Conservation (phyloP, 129 eudicot species). For the Daucus carota region DNA sequence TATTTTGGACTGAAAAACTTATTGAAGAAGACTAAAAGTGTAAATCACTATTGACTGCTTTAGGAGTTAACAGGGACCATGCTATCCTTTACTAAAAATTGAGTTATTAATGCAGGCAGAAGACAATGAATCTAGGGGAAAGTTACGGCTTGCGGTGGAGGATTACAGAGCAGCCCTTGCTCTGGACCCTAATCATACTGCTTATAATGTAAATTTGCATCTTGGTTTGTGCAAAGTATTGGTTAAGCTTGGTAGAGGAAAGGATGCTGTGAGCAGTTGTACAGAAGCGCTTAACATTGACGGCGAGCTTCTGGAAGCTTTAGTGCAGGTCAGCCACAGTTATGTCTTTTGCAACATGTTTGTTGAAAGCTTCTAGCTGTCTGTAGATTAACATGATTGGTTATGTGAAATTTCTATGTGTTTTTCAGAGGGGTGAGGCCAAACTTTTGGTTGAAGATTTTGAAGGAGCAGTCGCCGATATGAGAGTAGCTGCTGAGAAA, state of each 20-base stretch:
- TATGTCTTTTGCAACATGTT: neutral
- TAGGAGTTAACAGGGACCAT: neutral
- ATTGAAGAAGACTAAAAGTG: slow-evolving; percentile 84
- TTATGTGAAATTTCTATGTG: neutral
- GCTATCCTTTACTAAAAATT: neutral
- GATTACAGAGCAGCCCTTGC: slow-evolving; percentile 76
- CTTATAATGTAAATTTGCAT: slow-evolving; percentile 78
- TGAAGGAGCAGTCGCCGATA: slow-evolving; percentile 95
- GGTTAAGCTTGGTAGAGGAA: slow-evolving; percentile 93
- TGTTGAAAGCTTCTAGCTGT: neutral
- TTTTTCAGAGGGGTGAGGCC: slow-evolving; percentile 85
- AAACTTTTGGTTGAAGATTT: slow-evolving; percentile 79
- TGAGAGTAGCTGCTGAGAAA: slow-evolving; percentile 85
- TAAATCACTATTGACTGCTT: slow-evolving; percentile 15
- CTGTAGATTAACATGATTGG: neutral
- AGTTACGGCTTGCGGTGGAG: slow-evolving; percentile 73
- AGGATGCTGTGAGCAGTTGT: slow-evolving; percentile 77
- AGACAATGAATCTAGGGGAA: slow-evolving; percentile 78
- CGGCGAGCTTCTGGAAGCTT: slow-evolving; percentile 78
- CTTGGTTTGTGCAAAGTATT: slow-evolving; percentile 82
- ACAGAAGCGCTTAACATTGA: slow-evolving; percentile 76
- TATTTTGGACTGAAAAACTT: slow-evolving; percentile 85
- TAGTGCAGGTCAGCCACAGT: slow-evolving; percentile 56
- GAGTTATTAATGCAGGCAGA: slow-evolving; percentile 55
- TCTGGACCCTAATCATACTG: slow-evolving; percentile 69